These are phyloP conservation scores for Epichloe hybrida DNA, from an alignment of 2,329 filamentous ascomycete genomes.

Conservation along the genomic window DNA sequence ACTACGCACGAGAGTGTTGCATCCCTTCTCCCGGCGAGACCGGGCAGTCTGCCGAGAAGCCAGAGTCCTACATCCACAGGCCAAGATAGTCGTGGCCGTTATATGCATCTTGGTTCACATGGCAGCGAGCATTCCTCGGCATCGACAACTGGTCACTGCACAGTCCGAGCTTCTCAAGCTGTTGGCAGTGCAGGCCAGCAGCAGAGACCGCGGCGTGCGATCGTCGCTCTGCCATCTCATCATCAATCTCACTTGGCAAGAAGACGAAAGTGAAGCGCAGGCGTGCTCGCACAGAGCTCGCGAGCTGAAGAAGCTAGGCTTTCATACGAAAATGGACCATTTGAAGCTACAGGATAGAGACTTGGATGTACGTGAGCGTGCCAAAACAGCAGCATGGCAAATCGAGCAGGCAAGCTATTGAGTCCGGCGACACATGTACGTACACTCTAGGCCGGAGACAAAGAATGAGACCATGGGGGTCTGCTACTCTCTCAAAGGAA, in stretches of 20 bases:
- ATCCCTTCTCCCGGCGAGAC: conserved; percentile 35
- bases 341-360: conserved; percentile 55
- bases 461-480: not conserved
- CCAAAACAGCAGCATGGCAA: conserved; percentile 65
- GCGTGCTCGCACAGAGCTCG: conserved; percentile 52
- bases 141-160: conserved; percentile 63
- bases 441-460: not conserved
- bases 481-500: too few relatives aligned
- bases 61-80: conserved; percentile 40
- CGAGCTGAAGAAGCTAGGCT: conserved; percentile 59
- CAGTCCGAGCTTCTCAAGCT: conserved; percentile 65
- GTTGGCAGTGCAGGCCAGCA: conserved; percentile 59
- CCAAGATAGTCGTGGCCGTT: conserved; percentile 63
- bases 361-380: conserved; percentile 70
- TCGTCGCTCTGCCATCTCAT: conserved; percentile 70
- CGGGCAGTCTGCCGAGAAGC: conserved; percentile 24
- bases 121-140: conserved; percentile 64
- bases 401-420: conserved; percentile 36
- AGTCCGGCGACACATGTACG: not conserved
- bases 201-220: conserved; percentile 60
- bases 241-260: conserved; percentile 73
- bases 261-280: conserved; percentile 54
- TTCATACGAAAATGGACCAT: conserved; percentile 50
- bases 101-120: conserved; percentile 80
- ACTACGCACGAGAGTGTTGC: conserved; percentile 47